These are phyloP conservation scores for Rutstroemia sp. DNA, from an alignment of 2,329 filamentous ascomycete genomes.

Conservation along the genomic window DNA sequence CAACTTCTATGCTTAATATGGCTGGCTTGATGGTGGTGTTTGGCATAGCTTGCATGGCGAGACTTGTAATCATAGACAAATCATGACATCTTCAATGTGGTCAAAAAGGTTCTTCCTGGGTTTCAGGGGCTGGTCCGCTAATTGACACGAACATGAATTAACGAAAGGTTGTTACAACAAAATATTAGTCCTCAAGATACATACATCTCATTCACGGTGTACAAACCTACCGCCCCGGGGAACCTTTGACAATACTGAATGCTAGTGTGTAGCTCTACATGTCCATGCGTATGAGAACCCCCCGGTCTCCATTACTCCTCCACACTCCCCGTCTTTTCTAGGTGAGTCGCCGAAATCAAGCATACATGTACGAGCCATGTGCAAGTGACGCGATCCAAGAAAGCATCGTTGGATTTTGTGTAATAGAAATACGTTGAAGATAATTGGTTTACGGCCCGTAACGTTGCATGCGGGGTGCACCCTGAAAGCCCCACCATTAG, in stretches of 20 bases:
- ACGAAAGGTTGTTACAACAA: too few relatives aligned
- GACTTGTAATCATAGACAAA: slow-evolving; percentile 28
- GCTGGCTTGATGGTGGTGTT: slow-evolving; percentile 19
- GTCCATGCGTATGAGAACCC: too few relatives aligned
- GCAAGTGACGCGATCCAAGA: too few relatives aligned
- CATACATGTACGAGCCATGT: too few relatives aligned
- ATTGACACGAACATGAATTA: too few relatives aligned
- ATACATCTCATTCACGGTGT: neutral
- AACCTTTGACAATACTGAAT: too few relatives aligned
- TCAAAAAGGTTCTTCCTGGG: neutral
- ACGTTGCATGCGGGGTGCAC: neutral
- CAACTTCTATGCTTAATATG: slow-evolving; percentile 26
- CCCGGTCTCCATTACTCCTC: too few relatives aligned
- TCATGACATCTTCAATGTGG: slow-evolving; percentile 13
- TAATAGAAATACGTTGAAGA: neutral
- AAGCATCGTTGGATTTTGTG: too few relatives aligned
- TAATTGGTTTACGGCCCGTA: neutral
- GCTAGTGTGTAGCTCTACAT: too few relatives aligned
- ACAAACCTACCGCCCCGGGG: neutral
- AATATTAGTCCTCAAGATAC: neutral
- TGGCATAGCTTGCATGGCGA: slow-evolving; percentile 21
- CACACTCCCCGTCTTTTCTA: too few relatives aligned
- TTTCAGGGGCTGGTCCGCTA: too few relatives aligned
- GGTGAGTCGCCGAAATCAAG: too few relatives aligned
- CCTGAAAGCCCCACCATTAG: neutral